Conservation (phyloP, 129 eudicot species). For the Erigeron canadensis region DNA sequence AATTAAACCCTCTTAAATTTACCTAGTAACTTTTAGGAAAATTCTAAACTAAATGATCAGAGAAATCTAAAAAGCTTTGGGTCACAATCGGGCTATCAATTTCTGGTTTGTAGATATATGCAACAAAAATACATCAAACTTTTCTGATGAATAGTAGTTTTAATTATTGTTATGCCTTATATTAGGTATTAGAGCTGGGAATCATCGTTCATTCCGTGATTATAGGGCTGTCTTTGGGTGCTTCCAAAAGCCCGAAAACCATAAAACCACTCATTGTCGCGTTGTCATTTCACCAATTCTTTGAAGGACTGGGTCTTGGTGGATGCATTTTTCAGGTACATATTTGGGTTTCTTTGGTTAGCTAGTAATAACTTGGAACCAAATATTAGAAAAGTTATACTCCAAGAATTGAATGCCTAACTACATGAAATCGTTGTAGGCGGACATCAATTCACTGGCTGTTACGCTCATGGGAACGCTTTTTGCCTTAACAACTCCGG, state of each 20-base stretch:
- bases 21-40: no score
- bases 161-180: background rate
- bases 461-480: slow-evolving; percentile 28
- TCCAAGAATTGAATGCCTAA: background rate
- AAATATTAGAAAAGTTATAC: background rate
- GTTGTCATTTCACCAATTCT: slow-evolving; percentile 36
- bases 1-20: no score
- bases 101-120: no score
- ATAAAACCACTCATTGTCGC: slow-evolving; percentile 42
- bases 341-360: no score
- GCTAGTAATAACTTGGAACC: background rate
- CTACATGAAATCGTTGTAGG: slow-evolving; percentile 17
- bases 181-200: slow-evolving; percentile 37
- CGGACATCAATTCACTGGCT: slow-evolving; percentile 29
- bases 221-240: slow-evolving; percentile 36
- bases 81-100: no score
- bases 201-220: slow-evolving; percentile 39
- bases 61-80: no score
- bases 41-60: no score
- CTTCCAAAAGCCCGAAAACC: slow-evolving; percentile 29
- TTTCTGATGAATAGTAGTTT: background rate
- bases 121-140: background rate
- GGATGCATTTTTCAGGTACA: slow-evolving; percentile 40
- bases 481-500: slow-evolving; percentile 37
- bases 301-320: slow-evolving; percentile 44